These are phyloP conservation scores for Acmispon strigosus DNA, from an alignment of 306 rosid genomes.

Conservation along the genomic window DNA sequence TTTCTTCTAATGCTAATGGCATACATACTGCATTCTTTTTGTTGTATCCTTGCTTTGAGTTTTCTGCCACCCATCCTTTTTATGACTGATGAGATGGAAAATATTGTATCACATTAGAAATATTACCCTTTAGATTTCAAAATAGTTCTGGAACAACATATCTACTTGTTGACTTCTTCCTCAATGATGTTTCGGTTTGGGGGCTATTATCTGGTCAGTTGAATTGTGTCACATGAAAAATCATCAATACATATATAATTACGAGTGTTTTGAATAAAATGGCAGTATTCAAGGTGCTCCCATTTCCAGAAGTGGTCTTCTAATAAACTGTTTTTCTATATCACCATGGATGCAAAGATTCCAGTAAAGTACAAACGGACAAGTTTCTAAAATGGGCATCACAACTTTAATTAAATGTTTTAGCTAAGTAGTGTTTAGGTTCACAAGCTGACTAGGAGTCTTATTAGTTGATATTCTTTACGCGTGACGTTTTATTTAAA, in stretches of 20 bases:
- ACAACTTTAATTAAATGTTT: not conserved
- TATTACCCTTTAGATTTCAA: not conserved
- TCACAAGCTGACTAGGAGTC: not conserved
- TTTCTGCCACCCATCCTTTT: not conserved
- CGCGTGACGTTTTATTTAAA: too few species aligned
- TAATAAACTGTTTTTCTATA: not conserved
- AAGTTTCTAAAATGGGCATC: conserved; percentile 16
- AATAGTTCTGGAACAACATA: not conserved
- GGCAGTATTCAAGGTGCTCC: conserved; percentile 26
- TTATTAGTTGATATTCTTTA: too few species aligned
- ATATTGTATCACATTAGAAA: not conserved
- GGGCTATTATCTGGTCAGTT: not conserved
- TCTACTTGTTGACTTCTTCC: not conserved
- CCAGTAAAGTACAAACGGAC: conserved; percentile 1
- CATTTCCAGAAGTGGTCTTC: conserved; percentile 24
- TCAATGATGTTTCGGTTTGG: not conserved
- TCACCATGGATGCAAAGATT: conserved; percentile 1
- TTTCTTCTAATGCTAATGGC: not conserved
- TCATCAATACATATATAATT: not conserved
- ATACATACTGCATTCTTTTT: not conserved
- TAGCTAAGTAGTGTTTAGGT: not conserved
- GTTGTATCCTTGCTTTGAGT: not conserved
- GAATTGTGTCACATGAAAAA: conserved; percentile 8
- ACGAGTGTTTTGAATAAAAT: not conserved
- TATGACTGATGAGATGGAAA: not conserved